Evolutionary conservation across 106 monocot genomes (phyloP).

Genomic region (Amphibolis antarctica): DNA sequence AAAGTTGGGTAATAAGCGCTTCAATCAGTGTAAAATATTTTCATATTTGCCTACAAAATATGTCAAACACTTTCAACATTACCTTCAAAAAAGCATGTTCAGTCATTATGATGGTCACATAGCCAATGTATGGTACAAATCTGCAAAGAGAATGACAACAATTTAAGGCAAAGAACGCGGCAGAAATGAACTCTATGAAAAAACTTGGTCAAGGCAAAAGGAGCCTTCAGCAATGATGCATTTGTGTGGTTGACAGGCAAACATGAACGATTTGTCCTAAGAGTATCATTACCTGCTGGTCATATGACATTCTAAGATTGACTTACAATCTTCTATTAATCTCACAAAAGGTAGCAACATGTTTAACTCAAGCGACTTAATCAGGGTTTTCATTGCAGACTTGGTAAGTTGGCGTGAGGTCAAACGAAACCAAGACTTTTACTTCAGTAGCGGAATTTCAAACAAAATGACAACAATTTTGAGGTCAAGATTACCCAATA

Average conservation of each 20-base stretch:
- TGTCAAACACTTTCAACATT: neutral
- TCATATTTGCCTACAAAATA: too few species aligned
- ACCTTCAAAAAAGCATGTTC: conserved; percentile 61
- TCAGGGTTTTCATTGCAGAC: neutral
- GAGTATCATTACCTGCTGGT: too few species aligned
- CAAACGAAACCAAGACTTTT: neutral
- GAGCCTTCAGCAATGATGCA: too few species aligned
- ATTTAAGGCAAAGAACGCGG: neutral
- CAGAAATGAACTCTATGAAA: neutral
- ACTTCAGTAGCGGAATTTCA: neutral
- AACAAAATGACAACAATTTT: neutral
- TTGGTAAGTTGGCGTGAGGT: too few species aligned
- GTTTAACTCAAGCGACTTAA: neutral
- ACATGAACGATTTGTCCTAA: too few species aligned
- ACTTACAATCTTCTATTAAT: neutral
- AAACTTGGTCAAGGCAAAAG: neutral
- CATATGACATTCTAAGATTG: neutral
- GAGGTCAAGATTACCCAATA: conserved; percentile 8
- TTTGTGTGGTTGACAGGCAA: too few species aligned
- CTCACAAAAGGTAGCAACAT: neutral
- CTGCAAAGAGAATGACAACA: conserved; percentile 15
- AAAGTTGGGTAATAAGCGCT: too few species aligned
- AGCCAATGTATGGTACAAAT: conserved; percentile 70
- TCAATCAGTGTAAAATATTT: too few species aligned
- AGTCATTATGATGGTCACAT: conserved; percentile 69